Percentiles rank a stretch among this genome's conserved stretches.
Conservation (phyloP, 306 rosid genomes). For the Abrus precatorius region DNA sequence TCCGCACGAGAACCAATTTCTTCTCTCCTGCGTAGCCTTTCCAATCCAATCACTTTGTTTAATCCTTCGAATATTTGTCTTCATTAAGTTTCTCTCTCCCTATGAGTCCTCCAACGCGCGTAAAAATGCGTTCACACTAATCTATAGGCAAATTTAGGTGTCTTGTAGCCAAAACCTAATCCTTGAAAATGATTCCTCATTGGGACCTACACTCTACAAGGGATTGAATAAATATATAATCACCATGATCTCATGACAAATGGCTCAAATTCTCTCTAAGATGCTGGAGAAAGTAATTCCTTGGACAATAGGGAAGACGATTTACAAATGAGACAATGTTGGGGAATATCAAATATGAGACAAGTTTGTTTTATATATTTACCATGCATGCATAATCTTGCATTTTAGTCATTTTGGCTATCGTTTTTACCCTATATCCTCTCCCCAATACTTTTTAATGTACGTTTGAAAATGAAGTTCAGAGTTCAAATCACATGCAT, state of each 20-base stretch:
- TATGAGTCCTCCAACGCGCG: conserved; percentile 48
- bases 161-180: conserved; percentile 62
- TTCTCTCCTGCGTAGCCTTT: conserved; percentile 46
- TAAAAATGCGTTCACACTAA: conserved; percentile 55
- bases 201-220: conserved; percentile 59
- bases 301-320: conserved; percentile 55
- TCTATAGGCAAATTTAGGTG: conserved; percentile 58
- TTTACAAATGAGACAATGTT: conserved; percentile 53
- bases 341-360: conserved; percentile 56
- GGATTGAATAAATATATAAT: conserved; percentile 23
- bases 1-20: conserved; percentile 61
- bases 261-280: conserved; percentile 59
- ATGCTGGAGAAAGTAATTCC: conserved; percentile 59
- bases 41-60: conserved; percentile 58
- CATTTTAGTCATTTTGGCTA: conserved; percentile 19
- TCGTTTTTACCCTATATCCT: conserved; percentile 41
- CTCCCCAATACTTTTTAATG: not conserved
- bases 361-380: conserved; percentile 28
- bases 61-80: conserved; percentile 85
- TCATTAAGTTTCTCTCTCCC: conserved; percentile 60
- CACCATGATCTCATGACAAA: conserved; percentile 52
- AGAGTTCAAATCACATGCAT: conserved; percentile 2
- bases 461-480: not conserved
- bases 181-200: conserved; percentile 64
- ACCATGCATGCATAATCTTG: conserved; percentile 53